Percentiles rank a stretch among this genome's conserved stretches.
Evolutionary conservation across 2,329 filamentous ascomycete genomes (phyloP).

Genomic region (Dothideomycetes sp.): DNA sequence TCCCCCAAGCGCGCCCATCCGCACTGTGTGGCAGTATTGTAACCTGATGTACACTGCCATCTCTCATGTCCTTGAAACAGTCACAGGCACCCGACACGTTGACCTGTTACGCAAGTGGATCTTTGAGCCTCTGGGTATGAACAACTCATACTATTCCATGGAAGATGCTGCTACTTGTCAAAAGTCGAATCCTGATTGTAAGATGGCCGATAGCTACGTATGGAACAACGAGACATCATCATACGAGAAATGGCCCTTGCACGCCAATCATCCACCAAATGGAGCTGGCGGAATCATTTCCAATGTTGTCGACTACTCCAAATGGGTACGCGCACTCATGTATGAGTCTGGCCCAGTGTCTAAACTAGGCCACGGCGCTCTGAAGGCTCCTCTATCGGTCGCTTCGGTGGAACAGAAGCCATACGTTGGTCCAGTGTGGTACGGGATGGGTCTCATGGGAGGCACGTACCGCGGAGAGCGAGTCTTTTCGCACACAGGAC

Average conservation of each 20-base stretch:
- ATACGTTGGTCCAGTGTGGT: conserved; percentile 28
- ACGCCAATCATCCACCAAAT: conserved; percentile 15
- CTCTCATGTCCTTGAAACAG: conserved; percentile 37
- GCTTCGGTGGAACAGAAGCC: conserved; percentile 8
- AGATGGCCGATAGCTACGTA: conserved; percentile 19
- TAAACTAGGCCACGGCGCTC: conserved; percentile 7
- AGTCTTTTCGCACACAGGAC: conserved; percentile 36
- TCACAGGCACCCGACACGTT: conserved; percentile 28
- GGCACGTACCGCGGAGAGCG: conserved; percentile 36
- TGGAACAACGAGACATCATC: conserved; percentile 16
- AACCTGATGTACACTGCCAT: conserved; percentile 45
- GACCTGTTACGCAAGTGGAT: conserved; percentile 28
- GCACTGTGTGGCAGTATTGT: conserved; percentile 41
- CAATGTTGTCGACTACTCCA: conserved; percentile 42
- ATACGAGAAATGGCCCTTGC: conserved; percentile 12
- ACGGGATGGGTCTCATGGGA: conserved; percentile 34
- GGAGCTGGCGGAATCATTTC: conserved; percentile 30
- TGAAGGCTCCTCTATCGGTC: conserved; percentile 12
- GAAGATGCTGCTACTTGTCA: conserved; percentile 24
- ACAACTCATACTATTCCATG: conserved; percentile 29
- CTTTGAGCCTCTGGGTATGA: conserved; percentile 35
- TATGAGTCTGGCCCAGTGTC: conserved; percentile 20
- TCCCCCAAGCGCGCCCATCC: conserved; percentile 26
- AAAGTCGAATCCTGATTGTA: conserved; percentile 9
- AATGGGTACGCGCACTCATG: conserved; percentile 44